Conservation (phyloP, 441 rosid species). For the Codiaeum variegatum region DNA sequence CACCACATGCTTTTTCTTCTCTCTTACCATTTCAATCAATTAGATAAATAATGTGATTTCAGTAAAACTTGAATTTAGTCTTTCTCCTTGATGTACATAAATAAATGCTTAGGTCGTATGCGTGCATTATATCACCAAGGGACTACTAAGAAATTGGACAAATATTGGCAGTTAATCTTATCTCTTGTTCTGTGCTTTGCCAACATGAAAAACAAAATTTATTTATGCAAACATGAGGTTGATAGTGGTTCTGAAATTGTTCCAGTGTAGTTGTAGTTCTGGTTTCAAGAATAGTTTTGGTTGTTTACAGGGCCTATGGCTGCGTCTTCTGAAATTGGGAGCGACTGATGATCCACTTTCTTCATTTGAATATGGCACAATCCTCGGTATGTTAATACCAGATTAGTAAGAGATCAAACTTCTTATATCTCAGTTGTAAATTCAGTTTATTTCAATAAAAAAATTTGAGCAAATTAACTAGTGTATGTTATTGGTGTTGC, state of each 20-base stretch:
- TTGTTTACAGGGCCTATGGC: slow-evolving; percentile 81
- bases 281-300: neutral
- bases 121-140: neutral
- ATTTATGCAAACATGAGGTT: slow-evolving; percentile 11
- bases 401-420: neutral
- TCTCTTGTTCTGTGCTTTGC: neutral
- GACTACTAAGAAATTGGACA: neutral
- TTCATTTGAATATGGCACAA: slow-evolving; percentile 96
- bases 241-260: slow-evolving; percentile 19
- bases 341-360: slow-evolving; percentile 98
- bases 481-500: slow-evolving; percentile 32
- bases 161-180: slow-evolving; percentile 1
- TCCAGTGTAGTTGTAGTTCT: neutral
- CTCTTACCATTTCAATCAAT: neutral
- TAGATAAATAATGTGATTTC: neutral
- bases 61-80: neutral
- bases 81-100: neutral
- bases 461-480: slow-evolving; percentile 23
- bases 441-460: slow-evolving; percentile 17
- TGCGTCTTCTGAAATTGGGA: slow-evolving; percentile 87
- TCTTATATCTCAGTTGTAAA: slow-evolving; percentile 14
- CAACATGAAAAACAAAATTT: neutral
- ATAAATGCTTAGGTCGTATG: neutral
- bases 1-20: neutral
- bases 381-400: slow-evolving; percentile 57